phyloP scores from a whole-genome alignment of 306 rosid species.

The Spatholobus suberectus region DNA sequence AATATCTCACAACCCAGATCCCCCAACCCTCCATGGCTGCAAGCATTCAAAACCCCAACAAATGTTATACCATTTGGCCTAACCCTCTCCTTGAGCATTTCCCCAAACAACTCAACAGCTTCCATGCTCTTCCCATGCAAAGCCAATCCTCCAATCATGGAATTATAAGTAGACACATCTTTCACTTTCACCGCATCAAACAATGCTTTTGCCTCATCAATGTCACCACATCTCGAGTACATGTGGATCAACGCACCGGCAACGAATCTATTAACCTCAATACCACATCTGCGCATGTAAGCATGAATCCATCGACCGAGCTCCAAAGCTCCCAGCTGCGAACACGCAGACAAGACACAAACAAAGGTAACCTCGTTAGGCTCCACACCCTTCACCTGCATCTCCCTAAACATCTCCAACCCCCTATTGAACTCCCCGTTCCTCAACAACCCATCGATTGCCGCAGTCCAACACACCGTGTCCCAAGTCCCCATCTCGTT shows the following conservation, averaged over 20 bases:
- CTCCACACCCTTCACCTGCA: slow-evolving; percentile 40
- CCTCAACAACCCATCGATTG: slow-evolving; percentile 46
- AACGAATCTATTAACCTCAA: slow-evolving; percentile 48
- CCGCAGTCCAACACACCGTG: slow-evolving; percentile 42
- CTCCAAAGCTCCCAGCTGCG: slow-evolving; percentile 57
- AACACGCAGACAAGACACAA: slow-evolving; percentile 48
- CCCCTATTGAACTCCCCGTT: slow-evolving; percentile 44
- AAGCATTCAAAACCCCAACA: slow-evolving; percentile 54
- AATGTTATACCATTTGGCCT: slow-evolving; percentile 53
- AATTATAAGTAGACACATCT: slow-evolving; percentile 53
- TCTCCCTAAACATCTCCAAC: slow-evolving; percentile 44
- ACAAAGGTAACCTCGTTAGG: slow-evolving; percentile 47
- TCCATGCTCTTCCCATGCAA: slow-evolving; percentile 56
- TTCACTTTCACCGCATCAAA: slow-evolving; percentile 45
- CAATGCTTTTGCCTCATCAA: slow-evolving; percentile 39
- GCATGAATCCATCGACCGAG: slow-evolving; percentile 43
- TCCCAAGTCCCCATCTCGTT: neutral
- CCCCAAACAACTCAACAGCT: slow-evolving; percentile 46
- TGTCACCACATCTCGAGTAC: slow-evolving; percentile 58
- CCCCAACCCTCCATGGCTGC: slow-evolving; percentile 62
- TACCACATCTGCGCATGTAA: slow-evolving; percentile 34
- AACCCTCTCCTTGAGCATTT: slow-evolving; percentile 39
- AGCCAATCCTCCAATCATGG: slow-evolving; percentile 58
- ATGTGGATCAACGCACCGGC: slow-evolving; percentile 55
- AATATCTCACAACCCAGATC: slow-evolving; percentile 55